Evolutionary conservation across 2,329 filamentous ascomycete genomes (phyloP), one percentile per base, ranked within the genome.

Genomic region (Teratosphaeria nubilosa): DNA sequence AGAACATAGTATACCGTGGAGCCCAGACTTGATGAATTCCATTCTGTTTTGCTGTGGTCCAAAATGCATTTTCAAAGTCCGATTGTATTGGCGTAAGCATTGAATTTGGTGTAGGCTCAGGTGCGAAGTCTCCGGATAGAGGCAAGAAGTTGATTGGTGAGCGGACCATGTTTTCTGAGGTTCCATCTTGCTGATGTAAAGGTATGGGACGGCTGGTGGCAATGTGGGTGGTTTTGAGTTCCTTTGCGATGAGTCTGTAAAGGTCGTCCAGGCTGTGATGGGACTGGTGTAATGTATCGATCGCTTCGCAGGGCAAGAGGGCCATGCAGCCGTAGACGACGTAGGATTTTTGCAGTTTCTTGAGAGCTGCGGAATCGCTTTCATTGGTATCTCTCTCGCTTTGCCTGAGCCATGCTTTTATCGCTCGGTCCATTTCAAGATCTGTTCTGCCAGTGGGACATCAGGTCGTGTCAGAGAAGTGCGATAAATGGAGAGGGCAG

Each of bases 1-100:
- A 91, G 72, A 97, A 97, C 91, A 96, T 96, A 27, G 91, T 95
- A 79, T 90, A 91, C 0, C 86, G 75, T 14, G 92, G 92, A 0
- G 91, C 88, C 91, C 91, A 97, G 1, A 82, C 86, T 75, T 97
- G 92, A 37, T 77, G 74, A 59, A 97, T 87, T 2, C 86, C 87
- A 59, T 82, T 80, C 70, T 96, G 91, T 56, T 80, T 83, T 4
- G 87, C 86, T 13, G 80, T 82, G 0, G 88, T 87, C 92, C 92
- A 97, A 62, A 95, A 83, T 0, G 90, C 86, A 1, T 70, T 59
- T 0, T 77, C 70, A 59, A 95, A 87, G 67, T 92, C 86, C 1
- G 66, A 2, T 1, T 45, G 11, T 0, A 68, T 62, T 1, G 74
- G 74, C 41, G n/a, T 48, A 16, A 22, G 16, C 9, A 48, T 48